Conservation (phyloP, 495 filamentous ascomycete genomes). For the Pyrenula aspistea region DNA sequence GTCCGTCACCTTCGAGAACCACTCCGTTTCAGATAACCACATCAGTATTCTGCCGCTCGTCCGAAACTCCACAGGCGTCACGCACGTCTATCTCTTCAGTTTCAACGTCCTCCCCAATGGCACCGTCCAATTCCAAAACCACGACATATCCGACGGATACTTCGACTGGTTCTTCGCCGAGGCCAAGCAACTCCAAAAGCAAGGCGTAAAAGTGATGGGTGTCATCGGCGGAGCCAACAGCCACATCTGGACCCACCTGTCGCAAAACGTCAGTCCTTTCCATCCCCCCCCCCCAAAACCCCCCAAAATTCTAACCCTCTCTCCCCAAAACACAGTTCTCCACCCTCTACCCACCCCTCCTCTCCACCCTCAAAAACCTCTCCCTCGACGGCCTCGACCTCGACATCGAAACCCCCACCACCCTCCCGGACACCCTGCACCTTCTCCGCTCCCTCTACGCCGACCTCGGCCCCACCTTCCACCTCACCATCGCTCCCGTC, state of each 20-base stretch:
- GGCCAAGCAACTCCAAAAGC: conserved; percentile 46
- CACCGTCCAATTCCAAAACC: neutral
- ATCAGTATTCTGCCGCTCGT: neutral
- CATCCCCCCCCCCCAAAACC: neutral
- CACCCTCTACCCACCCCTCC: conserved; percentile 43
- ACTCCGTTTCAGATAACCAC: neutral
- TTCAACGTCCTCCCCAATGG: neutral
- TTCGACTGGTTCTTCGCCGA: conserved; percentile 58
- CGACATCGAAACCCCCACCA: conserved; percentile 58
- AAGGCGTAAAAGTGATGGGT: conserved; percentile 60
- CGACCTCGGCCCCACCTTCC: conserved; percentile 49
- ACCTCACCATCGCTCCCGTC: conserved; percentile 57
- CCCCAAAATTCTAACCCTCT: neutral
- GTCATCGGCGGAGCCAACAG: conserved; percentile 68
- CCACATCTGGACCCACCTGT: neutral
- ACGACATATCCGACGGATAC: neutral
- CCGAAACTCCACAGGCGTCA: neutral
- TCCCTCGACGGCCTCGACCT: conserved; percentile 51
- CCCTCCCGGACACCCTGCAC: conserved; percentile 38
- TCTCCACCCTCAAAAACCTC: conserved; percentile 30
- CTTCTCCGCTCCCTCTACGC: conserved; percentile 45
- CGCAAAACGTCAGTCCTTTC: neutral
- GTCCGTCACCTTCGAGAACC: neutral
- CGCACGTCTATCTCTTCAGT: neutral
- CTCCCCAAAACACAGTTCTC: conserved; percentile 33